phyloP scores from a whole-genome alignment of 768 basidiomycete species.

The Daedaleopsis nitida region DNA sequence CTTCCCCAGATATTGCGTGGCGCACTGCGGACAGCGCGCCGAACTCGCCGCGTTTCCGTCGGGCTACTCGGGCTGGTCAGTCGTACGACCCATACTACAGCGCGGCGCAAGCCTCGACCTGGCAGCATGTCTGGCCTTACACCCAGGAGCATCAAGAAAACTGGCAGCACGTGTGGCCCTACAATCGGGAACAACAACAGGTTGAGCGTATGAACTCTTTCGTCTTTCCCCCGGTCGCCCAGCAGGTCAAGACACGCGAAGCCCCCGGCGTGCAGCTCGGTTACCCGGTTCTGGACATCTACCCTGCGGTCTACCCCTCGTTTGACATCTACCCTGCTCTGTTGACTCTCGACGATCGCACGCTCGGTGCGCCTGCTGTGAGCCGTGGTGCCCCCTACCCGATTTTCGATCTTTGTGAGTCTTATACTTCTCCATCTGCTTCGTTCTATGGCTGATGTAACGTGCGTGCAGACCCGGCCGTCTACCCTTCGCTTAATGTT shows the following conservation, averaged over 20 bases:
- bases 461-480: conserved; percentile 38
- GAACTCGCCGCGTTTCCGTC: conserved; percentile 1
- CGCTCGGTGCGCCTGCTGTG: conserved; percentile 12
- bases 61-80: background rate
- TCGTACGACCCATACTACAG: background rate
- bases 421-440: background rate
- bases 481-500: conserved; percentile 35
- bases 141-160: background rate
- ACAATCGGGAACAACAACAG: background rate
- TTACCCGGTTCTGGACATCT: conserved; percentile 31
- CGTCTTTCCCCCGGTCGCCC: conserved; percentile 7
- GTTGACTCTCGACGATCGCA: conserved; percentile 5
- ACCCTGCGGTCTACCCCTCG: conserved; percentile 43
- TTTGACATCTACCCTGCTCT: conserved; percentile 37
- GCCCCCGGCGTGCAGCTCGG: conserved; percentile 5
- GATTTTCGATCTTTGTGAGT: conserved; percentile 32
- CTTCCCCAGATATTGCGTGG: conserved; percentile 21
- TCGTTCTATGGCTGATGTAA: background rate
- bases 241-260: background rate
- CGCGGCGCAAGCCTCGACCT: conserved; percentile 12
- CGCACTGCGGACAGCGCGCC: conserved; percentile 19
- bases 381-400: conserved; percentile 34
- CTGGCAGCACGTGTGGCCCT: conserved; percentile 20
- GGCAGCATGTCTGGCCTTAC: conserved; percentile 28
- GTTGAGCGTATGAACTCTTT: conserved; percentile 3